Conservation (phyloP, 2,329 filamentous ascomycete species). For the Aureobasidium sp. region DNA sequence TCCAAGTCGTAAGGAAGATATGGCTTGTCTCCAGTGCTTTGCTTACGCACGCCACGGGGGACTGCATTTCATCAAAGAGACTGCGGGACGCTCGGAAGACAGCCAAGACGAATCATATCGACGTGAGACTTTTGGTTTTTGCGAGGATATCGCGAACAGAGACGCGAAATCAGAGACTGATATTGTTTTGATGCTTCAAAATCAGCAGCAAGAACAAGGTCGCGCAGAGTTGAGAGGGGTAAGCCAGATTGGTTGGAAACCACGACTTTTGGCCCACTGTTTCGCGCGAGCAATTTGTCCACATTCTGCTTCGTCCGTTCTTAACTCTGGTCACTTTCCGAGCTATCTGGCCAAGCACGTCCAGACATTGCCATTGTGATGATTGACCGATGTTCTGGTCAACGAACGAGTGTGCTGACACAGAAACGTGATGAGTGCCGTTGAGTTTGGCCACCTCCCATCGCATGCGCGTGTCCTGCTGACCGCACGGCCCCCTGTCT, state of each 20-base stretch:
- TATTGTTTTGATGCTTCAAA: too few relatives aligned
- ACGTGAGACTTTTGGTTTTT: too few relatives aligned
- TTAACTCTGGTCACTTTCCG: too few relatives aligned
- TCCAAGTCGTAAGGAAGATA: neutral
- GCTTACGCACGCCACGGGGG: neutral
- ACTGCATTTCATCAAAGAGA: neutral
- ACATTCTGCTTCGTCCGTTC: too few relatives aligned
- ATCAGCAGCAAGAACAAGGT: too few relatives aligned
- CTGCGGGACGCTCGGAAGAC: neutral
- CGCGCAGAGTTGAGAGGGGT: too few relatives aligned
- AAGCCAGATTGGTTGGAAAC: too few relatives aligned
- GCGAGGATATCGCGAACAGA: too few relatives aligned
- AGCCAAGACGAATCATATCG: too few relatives aligned
- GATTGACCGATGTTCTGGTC: too few relatives aligned
- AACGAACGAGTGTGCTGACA: too few relatives aligned
- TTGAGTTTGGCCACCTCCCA: neutral
- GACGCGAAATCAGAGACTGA: too few relatives aligned
- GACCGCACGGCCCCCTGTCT: neutral
- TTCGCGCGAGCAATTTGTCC: neutral
- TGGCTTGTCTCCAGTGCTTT: neutral
- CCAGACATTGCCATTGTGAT: neutral
- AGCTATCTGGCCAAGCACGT: neutral
- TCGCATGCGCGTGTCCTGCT: conserved; percentile 4
- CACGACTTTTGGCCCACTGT: neutral
- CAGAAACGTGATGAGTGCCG: neutral